These are phyloP conservation scores for Dioszegia crocea DNA, from an alignment of 768 basidiomycete species.

Conservation along the genomic window DNA sequence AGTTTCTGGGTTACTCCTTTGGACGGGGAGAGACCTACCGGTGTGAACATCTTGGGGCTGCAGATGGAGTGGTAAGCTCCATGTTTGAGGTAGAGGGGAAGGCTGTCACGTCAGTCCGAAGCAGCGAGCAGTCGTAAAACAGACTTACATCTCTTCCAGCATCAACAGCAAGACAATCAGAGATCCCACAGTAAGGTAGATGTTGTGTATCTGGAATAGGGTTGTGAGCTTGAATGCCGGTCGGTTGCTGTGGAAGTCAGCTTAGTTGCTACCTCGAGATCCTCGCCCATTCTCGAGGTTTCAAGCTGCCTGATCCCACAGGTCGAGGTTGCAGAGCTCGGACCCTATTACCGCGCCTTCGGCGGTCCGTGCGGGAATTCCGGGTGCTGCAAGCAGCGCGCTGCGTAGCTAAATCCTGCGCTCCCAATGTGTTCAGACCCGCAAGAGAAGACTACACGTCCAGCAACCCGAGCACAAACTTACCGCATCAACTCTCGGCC, in stretches of 20 bases:
- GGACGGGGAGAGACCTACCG: conserved; percentile 57
- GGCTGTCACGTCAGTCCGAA: conserved; percentile 22
- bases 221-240: conserved; percentile 60
- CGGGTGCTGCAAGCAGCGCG: too few species aligned
- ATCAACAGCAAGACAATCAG: conserved; percentile 79
- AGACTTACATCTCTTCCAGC: conserved; percentile 71
- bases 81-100: conserved; percentile 69
- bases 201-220: conserved; percentile 84
- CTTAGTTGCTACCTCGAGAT: neutral
- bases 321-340: neutral
- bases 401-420: too few species aligned
- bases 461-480: too few species aligned
- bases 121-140: neutral
- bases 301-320: neutral
- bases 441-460: too few species aligned
- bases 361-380: too few species aligned
- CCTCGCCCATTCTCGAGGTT: too few species aligned
- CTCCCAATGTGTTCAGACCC: too few species aligned
- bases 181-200: conserved; percentile 78
- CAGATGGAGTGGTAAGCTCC: conserved; percentile 77
- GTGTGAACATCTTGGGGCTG: conserved; percentile 71
- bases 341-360: too few species aligned
- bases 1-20: too few species aligned
- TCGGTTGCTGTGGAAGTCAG: conserved; percentile 6
- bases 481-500: conserved; percentile 76